phyloP scores from a whole-genome alignment of 2,329 filamentous ascomycete species.

The Cercospora canescens region DNA sequence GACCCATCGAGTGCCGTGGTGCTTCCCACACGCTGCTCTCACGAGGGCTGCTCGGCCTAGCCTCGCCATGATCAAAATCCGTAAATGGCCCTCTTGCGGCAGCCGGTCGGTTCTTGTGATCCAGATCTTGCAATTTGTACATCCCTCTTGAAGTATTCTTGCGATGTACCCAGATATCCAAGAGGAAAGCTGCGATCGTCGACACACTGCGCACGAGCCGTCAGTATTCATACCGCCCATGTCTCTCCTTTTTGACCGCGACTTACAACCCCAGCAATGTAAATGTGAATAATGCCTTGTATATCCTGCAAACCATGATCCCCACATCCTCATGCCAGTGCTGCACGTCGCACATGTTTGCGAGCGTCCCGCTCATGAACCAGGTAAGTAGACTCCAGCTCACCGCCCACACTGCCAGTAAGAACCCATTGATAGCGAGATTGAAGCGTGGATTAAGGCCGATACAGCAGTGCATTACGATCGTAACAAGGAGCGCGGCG shows the following conservation, averaged over 20 bases:
- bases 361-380: conserved; percentile 56
- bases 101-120: conserved; percentile 30
- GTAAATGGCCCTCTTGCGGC: conserved; percentile 32
- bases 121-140: conserved; percentile 51
- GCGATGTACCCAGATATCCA: conserved; percentile 54
- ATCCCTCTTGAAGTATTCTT: conserved; percentile 47
- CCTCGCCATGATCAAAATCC: conserved; percentile 21
- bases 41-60: conserved; percentile 15
- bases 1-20: conserved; percentile 29
- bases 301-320: conserved; percentile 57
- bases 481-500: conserved; percentile 49
- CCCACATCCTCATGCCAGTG: conserved; percentile 56
- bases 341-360: conserved; percentile 46
- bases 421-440: conserved; percentile 48
- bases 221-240: background rate
- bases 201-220: conserved; percentile 36
- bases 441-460: conserved; percentile 56
- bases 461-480: conserved; percentile 52
- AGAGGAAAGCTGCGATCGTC: conserved; percentile 47
- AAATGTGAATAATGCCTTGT: conserved; percentile 63
- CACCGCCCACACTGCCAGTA: conserved; percentile 54
- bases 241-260: background rate
- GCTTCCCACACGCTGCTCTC: conserved; percentile 37
- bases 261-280: conserved; percentile 48
- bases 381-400: conserved; percentile 54